Evolutionary conservation across 495 filamentous ascomycete genomes (phyloP), one percentile per base, ranked within the genome.

Genomic region (Beverwykella pulmonaria): DNA sequence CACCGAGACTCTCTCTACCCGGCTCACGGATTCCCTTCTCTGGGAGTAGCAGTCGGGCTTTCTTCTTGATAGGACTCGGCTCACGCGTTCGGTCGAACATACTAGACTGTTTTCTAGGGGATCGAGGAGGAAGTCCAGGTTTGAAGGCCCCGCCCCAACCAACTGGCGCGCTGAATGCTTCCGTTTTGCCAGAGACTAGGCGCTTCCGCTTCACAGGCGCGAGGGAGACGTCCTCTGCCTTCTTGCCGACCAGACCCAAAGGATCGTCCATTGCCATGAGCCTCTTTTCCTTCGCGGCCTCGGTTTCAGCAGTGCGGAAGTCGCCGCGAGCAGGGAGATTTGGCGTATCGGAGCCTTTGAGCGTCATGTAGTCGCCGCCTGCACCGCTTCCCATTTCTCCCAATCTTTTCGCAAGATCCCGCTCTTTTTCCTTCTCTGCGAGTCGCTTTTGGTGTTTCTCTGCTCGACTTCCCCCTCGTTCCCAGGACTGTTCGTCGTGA

Each of bases 171-270:
- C 29, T 48, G 12, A 66, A 57, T 2, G 77, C 77, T 26, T 64
- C 75, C 5, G 79, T 39, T 44, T 58, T 49, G 54, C 69, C 65
- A 8, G 55, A 61, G 9, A 62, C 29, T 53, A 71, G 69, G 39
- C 87, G 77, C 76, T 90, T 91, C 49, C 88, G 80, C 75, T 92
- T 95, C 61, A 87, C 80, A 9, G 92, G 91, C 63, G 87, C 87
- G 32, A 98, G 80, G 27, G 83, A 82, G 30, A 95, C 83, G 58
- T 82, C 79, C 26, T 72, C 79, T 22, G 86, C 87, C 27, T 79
- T 83, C 27, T 80, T 82, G 10, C 78, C 77, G 47, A 86, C 71
- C 2, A 91, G 79, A 7, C 88, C 87, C 15, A 91, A 77, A 5
- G 56, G 53, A 26, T 66, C 54, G 1, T 53, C 63, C 39, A 44